Base-by-base conservation (phyloP, 2,329 filamentous ascomycete genomes). In the Penicillium verrucosum region DNA sequence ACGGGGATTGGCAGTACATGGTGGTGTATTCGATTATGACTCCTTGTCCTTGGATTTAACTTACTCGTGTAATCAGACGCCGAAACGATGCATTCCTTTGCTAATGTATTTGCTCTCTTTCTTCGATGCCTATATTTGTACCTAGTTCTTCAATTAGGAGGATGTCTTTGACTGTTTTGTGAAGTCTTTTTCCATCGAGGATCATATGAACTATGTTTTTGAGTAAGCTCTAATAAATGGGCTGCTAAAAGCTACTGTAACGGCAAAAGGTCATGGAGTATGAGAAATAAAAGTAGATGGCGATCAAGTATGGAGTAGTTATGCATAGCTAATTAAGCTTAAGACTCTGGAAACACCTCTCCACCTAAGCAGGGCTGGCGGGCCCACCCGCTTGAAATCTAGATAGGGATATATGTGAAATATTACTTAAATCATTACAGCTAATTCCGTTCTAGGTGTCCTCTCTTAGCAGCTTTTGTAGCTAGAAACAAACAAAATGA, bases 51-150 rank as follows among this genome's bases (percentile, higher is more conserved):
- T 60, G 41, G 44, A 56, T 32, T 50, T 54, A 30, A 57, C 23
- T 59, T 59, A 51, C 51, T 46, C 51, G 54, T 65, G 49, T 59
- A 62, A 63, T 60, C 56, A 56, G 38, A 47, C 27, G n/a, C 40
- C 6, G 46, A 54, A 55, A 48, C 27, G 47, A 57, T 56, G 40
- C 51, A 59, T 60, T 29, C 37, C 0, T 46, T 37, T 44, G 42
- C 42, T 30, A 18, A 40, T 48, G 30, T 46, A 51, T 43, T 48
- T 38, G 37, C 9, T 49, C 27, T 36, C 9, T 29, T 48, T 12
- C 43, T 21, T 42, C 27, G 21, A 48, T 41, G 34, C 16, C 6
- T 27, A 36, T 41, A 21, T n/a, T 9, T 52, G 11, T 23, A 18
- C 16, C 25, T 23, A 50, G n/a, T 23, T 50, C 4, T 11, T 30